phyloP scores from a whole-genome alignment of 2,329 filamentous ascomycete genomes.

The Aspergillus sp. region DNA sequence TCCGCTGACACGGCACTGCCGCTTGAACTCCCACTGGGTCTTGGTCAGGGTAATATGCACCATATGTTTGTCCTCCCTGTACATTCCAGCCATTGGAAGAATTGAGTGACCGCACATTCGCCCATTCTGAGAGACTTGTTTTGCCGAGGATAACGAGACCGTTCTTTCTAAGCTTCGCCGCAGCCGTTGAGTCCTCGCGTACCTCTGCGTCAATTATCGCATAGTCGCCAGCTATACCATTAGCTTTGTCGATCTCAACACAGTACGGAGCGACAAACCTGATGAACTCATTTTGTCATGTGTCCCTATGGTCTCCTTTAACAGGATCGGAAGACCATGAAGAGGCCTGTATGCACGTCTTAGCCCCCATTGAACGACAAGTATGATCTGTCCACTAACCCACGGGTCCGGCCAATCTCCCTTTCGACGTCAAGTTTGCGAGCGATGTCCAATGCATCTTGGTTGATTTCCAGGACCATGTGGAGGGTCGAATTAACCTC shows the following conservation, averaged over 20 bases:
- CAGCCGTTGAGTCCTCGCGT: slow-evolving; percentile 49
- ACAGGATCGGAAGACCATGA: slow-evolving; percentile 55
- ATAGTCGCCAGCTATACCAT: slow-evolving; percentile 47
- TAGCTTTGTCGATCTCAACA: neutral
- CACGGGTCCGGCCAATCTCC: slow-evolving; percentile 36
- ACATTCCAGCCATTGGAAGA: slow-evolving; percentile 54
- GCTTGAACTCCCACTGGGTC: slow-evolving; percentile 53
- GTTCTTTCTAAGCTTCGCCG: slow-evolving; percentile 49
- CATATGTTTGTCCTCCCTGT: slow-evolving; percentile 53
- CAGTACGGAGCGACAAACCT: slow-evolving; percentile 11
- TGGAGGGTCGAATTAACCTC: slow-evolving; percentile 46
- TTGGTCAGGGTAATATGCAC: slow-evolving; percentile 52
- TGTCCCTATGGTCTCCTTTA: slow-evolving; percentile 61
- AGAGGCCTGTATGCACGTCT: slow-evolving; percentile 44
- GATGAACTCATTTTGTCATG: slow-evolving; percentile 54
- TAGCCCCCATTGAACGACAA: no score
- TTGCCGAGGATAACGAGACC: slow-evolving; percentile 60
- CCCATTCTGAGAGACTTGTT: slow-evolving; percentile 56
- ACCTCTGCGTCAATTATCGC: slow-evolving; percentile 52
- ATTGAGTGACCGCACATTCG: slow-evolving; percentile 51
- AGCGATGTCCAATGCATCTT: slow-evolving; percentile 45
- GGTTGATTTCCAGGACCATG: slow-evolving; percentile 47
- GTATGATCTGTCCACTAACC: slow-evolving; percentile 30
- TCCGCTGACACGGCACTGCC: slow-evolving; percentile 53
- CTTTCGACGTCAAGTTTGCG: slow-evolving; percentile 41